Base-by-base conservation (phyloP, 306 rosid genomes). In the Glycine tomentella region DNA sequence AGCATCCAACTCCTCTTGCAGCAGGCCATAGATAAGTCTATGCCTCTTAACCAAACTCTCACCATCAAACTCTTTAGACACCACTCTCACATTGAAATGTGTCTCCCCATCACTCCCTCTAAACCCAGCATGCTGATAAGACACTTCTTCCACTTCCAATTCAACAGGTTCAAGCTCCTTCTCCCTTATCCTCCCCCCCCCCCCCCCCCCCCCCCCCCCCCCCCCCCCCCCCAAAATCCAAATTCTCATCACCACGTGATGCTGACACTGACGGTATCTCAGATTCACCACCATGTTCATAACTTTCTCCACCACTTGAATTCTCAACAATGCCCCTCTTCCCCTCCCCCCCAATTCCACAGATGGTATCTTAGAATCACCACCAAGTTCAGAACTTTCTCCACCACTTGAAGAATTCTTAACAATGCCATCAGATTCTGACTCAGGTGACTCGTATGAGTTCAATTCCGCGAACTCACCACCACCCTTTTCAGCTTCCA, bases 41-140 rank as follows among this genome's bases (percentile, higher is more conserved):
- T n/a, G 98, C 88, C 97, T 92, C 85, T 92, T 94, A 51, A 94
- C 92, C 67, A 87, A 86, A 80, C 98, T 94, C 88, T 90, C 90
- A 85, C 98, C 95, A 86, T 88, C 92, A 77, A 94, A 94, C 80
- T 80, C 91, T 38, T 80, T 10, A 20, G 97, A 89, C 44, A 94
- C 97, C 16, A 91, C 90, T 82, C 58, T 92, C 86, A 94, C 84
- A 64, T 90, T 91, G 82, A 92, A 94, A 90, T 94, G 98, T 8
- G 97, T 94, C 81, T 94, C 98, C 0, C 97, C 94, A 81, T 88
- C 86, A 16, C 84, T 84, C 40, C 98, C 98, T 82, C 87, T 85
- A 52, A 72, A 90, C 44, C 97, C 97, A 0, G 90, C 92, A 61
- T 94, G 98, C 75, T 94, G 97, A 77, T 94, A 90, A 31, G 98